Evolutionary conservation across 106 monocot genomes (phyloP), one percentile per base, ranked within the genome.

Genomic region (Agapanthus africanus): DNA sequence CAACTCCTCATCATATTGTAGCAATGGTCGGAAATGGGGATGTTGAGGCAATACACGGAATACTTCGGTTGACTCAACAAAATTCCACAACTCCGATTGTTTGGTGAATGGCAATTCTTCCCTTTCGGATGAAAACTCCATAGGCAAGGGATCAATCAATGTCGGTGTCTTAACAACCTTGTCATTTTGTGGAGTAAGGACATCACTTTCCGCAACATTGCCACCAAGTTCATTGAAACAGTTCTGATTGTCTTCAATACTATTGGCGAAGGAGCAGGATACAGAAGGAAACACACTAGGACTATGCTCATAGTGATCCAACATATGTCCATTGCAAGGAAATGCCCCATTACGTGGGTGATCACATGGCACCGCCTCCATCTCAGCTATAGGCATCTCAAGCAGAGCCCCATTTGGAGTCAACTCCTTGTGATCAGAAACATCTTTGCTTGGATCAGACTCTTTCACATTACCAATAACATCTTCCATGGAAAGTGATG

Each of bases 1-100:
- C 13, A 38, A 36, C 13, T 8, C 22, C 64, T 64, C 11, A 11
- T 21, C 23, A 21, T 38, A 39, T 22, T 64, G 36, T 1, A 64
- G 64, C 38, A 64, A 35, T 7, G 64, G 64, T 3, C 22, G 38
- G 38, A 64, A 64, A 64, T 64, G 64, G 9, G 64, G 64, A 11
- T 64, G 7, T 19, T 64, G 64, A 3, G 64, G 64, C 36, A 64
- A 32, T n/a, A 64, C 1, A 6, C 23, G 37, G 11, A 64, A 39
- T 23, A 39, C 38, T 39, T 64, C 64, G 10, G 0, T 8, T 2
- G 64, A 37, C 64, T 64, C 64, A 7, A 64, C 38, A 7, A 39
- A 35, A n/a, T 64, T 19, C 36, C 36, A 37, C 18, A 64, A 11
- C 9, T 64, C 37, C 36, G 36, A 36, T 37, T 39, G 36, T 39